Evolutionary conservation across 768 basidiomycete species (phyloP).

Genomic region (Mycena haematopus): DNA sequence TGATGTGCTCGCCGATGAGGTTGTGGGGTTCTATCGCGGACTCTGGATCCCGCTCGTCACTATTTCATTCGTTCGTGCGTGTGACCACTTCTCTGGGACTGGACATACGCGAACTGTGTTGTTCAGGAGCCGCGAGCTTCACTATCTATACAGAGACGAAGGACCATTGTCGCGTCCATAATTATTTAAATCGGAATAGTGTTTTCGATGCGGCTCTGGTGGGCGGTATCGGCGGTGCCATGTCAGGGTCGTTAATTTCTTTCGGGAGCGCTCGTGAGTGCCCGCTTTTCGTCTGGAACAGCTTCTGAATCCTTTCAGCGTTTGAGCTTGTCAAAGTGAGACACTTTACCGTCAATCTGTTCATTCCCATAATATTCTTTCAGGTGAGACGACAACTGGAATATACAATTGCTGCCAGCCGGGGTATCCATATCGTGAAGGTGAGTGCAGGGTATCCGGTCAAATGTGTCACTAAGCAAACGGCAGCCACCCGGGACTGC

Average conservation of each 20-base stretch:
- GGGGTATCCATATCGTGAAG: conserved; percentile 71
- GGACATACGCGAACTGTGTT: conserved; percentile 4
- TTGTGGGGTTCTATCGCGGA: conserved; percentile 89
- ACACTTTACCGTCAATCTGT: conserved; percentile 1
- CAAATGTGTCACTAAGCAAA: background rate
- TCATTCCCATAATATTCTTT: background rate
- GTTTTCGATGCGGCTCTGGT: conserved; percentile 75
- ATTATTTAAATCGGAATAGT: conserved; percentile 63
- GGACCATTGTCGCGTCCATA: conserved; percentile 66
- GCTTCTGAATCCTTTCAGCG: conserved; percentile 47
- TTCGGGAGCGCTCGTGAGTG: conserved; percentile 88
- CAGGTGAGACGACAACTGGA: conserved; percentile 92
- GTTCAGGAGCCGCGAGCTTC: conserved; percentile 84
- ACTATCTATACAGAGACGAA: conserved; percentile 89
- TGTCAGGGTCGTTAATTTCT: conserved; percentile 89
- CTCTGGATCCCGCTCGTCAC: conserved; percentile 93
- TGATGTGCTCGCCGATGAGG: conserved; percentile 7
- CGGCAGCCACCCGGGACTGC: conserved; percentile 71
- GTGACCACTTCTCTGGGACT: conserved; percentile 10
- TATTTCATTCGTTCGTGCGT: conserved; percentile 95
- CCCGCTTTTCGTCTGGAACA: background rate
- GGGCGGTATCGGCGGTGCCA: conserved; percentile 84
- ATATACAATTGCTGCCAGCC: conserved; percentile 85
- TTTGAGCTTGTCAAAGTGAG: conserved; percentile 95
- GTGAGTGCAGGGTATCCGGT: background rate